phyloP scores from a whole-genome alignment of 1,284 basidiomycete genomes.

The Tylopilus orsonianus region DNA sequence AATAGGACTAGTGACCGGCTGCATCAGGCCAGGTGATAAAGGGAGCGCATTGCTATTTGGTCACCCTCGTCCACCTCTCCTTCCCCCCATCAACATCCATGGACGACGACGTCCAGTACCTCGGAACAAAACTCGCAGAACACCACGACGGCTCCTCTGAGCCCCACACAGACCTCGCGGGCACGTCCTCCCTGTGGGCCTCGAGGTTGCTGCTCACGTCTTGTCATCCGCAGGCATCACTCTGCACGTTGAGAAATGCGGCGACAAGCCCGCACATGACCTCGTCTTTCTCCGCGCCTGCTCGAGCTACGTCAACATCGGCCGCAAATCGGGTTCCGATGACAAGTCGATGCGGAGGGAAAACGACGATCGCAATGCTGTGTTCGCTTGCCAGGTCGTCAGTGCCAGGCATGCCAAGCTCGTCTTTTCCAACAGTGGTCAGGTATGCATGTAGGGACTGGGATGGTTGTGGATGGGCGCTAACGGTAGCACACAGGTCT shows the following conservation, averaged over 20 bases:
- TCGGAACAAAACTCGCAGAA: conserved; percentile 30
- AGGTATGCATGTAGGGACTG: conserved; percentile 19
- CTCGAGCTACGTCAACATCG: conserved; percentile 31
- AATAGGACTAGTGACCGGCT: conserved; percentile 25
- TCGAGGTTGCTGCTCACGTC: conserved; percentile 12
- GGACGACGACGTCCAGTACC: conserved; percentile 37
- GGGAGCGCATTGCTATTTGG: conserved; percentile 32
- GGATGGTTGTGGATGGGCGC: no score
- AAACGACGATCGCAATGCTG: conserved; percentile 35
- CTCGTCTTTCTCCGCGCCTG: conserved; percentile 30
- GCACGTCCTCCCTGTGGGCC: conserved; percentile 23
- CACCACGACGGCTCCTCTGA: conserved; percentile 21
- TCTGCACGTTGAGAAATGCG: conserved; percentile 32
- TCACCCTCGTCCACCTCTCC: conserved; percentile 25
- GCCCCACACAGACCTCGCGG: conserved; percentile 13
- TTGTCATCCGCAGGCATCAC: conserved; percentile 22
- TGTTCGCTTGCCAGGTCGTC: conserved; percentile 36
- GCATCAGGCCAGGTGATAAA: conserved; percentile 27
- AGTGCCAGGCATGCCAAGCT: conserved; percentile 36
- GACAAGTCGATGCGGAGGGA: conserved; percentile 37
- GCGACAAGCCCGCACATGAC: conserved; percentile 30
- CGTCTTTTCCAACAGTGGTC: conserved; percentile 31
- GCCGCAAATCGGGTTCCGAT: conserved; percentile 36
- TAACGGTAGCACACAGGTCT: conserved; percentile 26
- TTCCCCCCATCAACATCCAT: conserved; percentile 23